phyloP scores from a whole-genome alignment of 306 rosid species.

The Cicer cuneatum region DNA sequence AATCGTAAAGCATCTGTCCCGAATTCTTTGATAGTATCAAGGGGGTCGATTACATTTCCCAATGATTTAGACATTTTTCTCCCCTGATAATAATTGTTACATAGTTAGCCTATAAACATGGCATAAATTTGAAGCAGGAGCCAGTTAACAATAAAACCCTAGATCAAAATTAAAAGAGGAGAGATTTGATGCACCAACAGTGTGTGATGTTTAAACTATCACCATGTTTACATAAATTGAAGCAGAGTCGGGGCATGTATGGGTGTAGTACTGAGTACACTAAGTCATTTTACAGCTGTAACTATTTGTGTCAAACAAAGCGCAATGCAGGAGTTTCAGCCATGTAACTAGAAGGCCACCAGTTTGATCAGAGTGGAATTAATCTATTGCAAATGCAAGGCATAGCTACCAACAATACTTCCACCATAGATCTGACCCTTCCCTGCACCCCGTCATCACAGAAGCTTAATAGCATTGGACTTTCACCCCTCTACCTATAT shows the following conservation, averaged over 20 bases:
- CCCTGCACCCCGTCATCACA: not conserved
- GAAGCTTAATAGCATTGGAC: not conserved
- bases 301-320: not conserved
- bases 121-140: constrained; percentile 22
- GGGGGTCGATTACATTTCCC: constrained; percentile 92
- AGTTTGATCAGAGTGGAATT: not conserved
- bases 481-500: not conserved
- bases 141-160: not conserved
- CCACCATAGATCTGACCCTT: not conserved
- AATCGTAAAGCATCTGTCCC: constrained; percentile 97
- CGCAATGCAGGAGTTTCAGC: not conserved
- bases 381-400: not conserved
- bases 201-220: not conserved
- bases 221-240: not conserved
- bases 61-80: constrained; percentile 94
- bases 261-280: not conserved
- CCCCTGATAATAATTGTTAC: constrained; percentile 62
- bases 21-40: constrained; percentile 84
- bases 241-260: not conserved
- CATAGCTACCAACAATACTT: not conserved
- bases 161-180: constrained; percentile 2
- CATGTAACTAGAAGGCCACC: too few relatives aligned
- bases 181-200: constrained; percentile 21
- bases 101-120: constrained; percentile 28
- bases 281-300: not conserved